These are phyloP conservation scores for Sugiyamaella chiloensis DNA, from an alignment of 805 yeast genomes.

Conservation along the genomic window DNA sequence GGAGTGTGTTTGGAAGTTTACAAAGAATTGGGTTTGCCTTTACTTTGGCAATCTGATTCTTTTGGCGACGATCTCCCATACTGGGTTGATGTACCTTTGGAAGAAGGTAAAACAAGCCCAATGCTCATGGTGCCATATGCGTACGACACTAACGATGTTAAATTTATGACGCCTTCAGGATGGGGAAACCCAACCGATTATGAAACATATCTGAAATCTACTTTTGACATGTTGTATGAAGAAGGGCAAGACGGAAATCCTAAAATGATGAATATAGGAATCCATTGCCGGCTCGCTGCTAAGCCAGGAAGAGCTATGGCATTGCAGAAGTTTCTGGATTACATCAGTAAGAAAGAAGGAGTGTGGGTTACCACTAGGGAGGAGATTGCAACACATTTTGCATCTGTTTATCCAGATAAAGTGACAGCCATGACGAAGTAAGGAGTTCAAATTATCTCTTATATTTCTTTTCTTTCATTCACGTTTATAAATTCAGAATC, in stretches of 20 bases:
- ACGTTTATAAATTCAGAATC: no score
- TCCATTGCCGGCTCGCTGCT: slow-evolving; percentile 38
- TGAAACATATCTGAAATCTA: slow-evolving; percentile 35
- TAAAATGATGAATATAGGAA: slow-evolving; percentile 38
- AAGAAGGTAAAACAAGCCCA: slow-evolving; percentile 19
- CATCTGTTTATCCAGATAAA: slow-evolving; percentile 16
- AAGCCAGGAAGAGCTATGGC: slow-evolving; percentile 39
- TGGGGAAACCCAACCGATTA: slow-evolving; percentile 30
- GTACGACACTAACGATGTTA: slow-evolving; percentile 33
- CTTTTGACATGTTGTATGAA: slow-evolving; percentile 38
- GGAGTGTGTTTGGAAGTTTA: slow-evolving; percentile 36
- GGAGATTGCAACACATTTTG: slow-evolving; percentile 36
- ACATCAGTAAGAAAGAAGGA: slow-evolving; percentile 34
- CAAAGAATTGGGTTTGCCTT: slow-evolving; percentile 33
- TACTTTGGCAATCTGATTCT: slow-evolving; percentile 36
- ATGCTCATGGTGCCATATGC: slow-evolving; percentile 34
- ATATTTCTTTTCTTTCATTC: no score
- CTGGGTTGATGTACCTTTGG: slow-evolving; percentile 36
- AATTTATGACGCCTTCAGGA: slow-evolving; percentile 30
- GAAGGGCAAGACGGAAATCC: slow-evolving; percentile 30
- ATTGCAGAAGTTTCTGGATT: slow-evolving; percentile 37
- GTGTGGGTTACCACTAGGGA: slow-evolving; percentile 40
- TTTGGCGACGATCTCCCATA: slow-evolving; percentile 39
- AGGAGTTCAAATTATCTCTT: no score
- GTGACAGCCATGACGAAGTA: no score